Percentiles rank a stretch among this genome's conserved stretches.
These are phyloP conservation scores for Verticillium zaregamsianum DNA, from an alignment of 2,329 filamentous ascomycete species.

Conservation along the genomic window DNA sequence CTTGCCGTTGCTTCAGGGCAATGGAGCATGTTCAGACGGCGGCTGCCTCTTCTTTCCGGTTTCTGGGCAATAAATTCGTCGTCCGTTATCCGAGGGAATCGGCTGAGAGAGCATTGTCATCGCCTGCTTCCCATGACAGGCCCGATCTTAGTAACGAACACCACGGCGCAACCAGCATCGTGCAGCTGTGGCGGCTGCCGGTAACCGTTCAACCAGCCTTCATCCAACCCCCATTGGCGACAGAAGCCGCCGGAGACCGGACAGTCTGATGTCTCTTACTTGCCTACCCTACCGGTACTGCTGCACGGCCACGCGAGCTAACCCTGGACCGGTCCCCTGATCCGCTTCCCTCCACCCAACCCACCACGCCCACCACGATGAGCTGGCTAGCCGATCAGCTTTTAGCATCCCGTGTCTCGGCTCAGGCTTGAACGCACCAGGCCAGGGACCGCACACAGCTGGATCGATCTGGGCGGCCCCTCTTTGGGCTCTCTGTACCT, in stretches of 20 bases:
- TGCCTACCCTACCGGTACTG: neutral
- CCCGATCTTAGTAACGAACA: neutral
- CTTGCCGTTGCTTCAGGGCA: neutral
- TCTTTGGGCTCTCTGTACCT: neutral
- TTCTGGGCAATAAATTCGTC: neutral
- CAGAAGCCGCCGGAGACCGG: neutral
- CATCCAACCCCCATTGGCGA: neutral
- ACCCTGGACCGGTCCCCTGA: neutral
- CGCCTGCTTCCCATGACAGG: neutral
- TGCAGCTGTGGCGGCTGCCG: neutral
- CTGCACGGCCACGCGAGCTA: neutral
- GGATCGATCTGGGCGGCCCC: neutral
- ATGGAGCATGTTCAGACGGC: neutral
- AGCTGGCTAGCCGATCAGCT: neutral
- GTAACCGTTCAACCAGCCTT: neutral
- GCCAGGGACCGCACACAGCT: neutral
- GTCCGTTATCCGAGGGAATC: neutral
- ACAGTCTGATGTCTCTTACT: neutral
- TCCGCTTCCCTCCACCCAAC: neutral
- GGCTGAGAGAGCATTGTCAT: neutral
- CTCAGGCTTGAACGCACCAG: neutral
- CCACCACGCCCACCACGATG: neutral
- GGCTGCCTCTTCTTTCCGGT: neutral
- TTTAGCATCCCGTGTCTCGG: neutral
- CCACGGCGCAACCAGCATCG: neutral